Evolutionary conservation across 2,329 filamentous ascomycete species (phyloP), one percentile per base, ranked within the genome.

Genomic region (Penicillium janthinellum): DNA sequence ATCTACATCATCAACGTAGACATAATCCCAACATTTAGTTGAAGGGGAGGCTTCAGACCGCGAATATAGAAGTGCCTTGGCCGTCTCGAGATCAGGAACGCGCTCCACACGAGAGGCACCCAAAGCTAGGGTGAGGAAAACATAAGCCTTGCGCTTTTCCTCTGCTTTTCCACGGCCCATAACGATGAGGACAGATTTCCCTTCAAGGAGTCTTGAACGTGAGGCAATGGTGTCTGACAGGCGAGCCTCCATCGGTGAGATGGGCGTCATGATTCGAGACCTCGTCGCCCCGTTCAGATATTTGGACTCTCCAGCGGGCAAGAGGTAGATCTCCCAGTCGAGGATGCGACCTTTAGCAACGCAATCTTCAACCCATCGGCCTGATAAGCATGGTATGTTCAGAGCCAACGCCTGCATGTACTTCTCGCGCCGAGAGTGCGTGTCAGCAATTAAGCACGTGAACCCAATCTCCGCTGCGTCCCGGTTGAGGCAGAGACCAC

Each of bases 331-430:
- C 7, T 84, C 79, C 90, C 93, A 97, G 54, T 90, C 85, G 0
- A 96, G 77, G 0, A 94, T 76, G 7, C 77, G 72, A 5, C 82
- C 80, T 35, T 85, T 85, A 0, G 81, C 75, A 3, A 94, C 75
- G 62, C 91, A 96, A 52, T 90, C 84, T 28, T 85, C 82, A 50
- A 96, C 80, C 94, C 95, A 99, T 56, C 88, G 88, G 5, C 87
- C 84, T 5, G 91, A 89, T 1, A 99, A 81, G 69, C 93, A 96
- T 0, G 95, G 95, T 0, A 99, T 78, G 0, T 91, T 92, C 0
- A 99, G 84, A 0, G 95, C 93, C 2, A 99, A 84, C 0, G 95
- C 95, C 77, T 98, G 93, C 83, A 98, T 90, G 74, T 95, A 97
- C 73, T 98, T 99, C 52, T 88, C 86, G 63, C 92, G 92, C 49